Conservation (phyloP, 2,329 filamentous ascomycete species). For the Emmonsiellopsis sp. region DNA sequence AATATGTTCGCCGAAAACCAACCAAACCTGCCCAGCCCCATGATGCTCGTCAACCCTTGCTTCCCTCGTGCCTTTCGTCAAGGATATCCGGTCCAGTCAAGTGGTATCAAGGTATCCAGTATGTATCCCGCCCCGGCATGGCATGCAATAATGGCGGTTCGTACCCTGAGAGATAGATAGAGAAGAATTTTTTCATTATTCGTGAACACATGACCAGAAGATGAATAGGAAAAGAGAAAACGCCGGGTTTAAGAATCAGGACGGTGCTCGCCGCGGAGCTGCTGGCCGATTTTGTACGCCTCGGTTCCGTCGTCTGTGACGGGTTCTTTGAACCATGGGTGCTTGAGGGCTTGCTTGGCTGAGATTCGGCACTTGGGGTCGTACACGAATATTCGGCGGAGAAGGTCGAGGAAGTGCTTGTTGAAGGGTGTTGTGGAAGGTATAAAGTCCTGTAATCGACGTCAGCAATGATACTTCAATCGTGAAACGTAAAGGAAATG, state of each 20-base stretch:
- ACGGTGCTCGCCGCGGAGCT: slow-evolving; percentile 19
- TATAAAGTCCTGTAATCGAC: slow-evolving; percentile 50
- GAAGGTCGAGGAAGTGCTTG: slow-evolving; percentile 53
- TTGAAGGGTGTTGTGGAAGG: slow-evolving; percentile 52
- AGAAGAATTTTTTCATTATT: too few species aligned
- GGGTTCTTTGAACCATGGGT: slow-evolving; percentile 58
- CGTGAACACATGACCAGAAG: slow-evolving; percentile 4
- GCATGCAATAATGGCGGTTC: too few species aligned
- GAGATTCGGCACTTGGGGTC: slow-evolving; percentile 57
- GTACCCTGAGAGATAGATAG: too few species aligned
- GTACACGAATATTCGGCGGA: slow-evolving; percentile 57
- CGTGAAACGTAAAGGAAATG: not conserved
- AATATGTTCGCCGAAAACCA: too few species aligned
- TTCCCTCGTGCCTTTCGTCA: too few species aligned
- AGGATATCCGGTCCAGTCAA: too few species aligned
- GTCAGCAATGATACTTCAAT: not conserved
- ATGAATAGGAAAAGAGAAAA: slow-evolving; percentile 23
- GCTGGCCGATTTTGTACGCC: slow-evolving; percentile 49
- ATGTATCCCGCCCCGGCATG: too few species aligned
- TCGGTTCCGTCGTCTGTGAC: slow-evolving; percentile 59
- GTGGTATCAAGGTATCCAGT: too few species aligned
- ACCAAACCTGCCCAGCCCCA: too few species aligned
- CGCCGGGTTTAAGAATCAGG: slow-evolving; percentile 9
- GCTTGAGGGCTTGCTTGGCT: slow-evolving; percentile 55
- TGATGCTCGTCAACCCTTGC: too few species aligned